Percentiles rank a stretch among this genome's conserved stretches.
Conservation (phyloP, 2,329 filamentous ascomycete species). For the Diaporthe sp. region DNA sequence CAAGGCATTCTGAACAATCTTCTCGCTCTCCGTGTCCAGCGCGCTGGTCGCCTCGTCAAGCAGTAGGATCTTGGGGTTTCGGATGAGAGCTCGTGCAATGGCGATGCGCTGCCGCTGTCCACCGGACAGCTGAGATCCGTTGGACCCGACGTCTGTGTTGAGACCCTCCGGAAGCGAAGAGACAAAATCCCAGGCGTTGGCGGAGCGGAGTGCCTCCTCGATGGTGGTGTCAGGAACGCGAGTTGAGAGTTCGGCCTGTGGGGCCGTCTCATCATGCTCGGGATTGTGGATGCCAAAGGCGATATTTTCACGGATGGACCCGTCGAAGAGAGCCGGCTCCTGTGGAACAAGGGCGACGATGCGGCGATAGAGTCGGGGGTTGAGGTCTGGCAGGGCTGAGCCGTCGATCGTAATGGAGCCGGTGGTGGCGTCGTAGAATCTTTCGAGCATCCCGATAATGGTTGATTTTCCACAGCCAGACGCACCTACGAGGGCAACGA, state of each 20-base stretch:
- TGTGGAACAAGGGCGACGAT: slow-evolving; percentile 68
- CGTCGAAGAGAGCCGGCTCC: slow-evolving; percentile 70
- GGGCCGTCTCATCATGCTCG: neutral
- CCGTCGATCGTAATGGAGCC: slow-evolving; percentile 68
- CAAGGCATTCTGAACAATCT: slow-evolving; percentile 57
- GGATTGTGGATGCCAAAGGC: slow-evolving; percentile 48
- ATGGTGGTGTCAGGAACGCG: slow-evolving; percentile 44
- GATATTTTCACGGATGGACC: slow-evolving; percentile 55
- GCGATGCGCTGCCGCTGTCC: slow-evolving; percentile 38
- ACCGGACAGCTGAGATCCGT: slow-evolving; percentile 24
- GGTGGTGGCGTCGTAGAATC: slow-evolving; percentile 59
- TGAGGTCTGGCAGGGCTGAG: slow-evolving; percentile 66
- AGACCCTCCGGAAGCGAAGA: slow-evolving; percentile 36
- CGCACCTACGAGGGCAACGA: slow-evolving; percentile 51
- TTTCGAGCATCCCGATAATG: slow-evolving; percentile 65
- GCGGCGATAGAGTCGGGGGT: slow-evolving; percentile 63
- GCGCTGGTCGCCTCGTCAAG: slow-evolving; percentile 70
- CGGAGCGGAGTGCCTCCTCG: slow-evolving; percentile 48
- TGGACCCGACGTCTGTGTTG: slow-evolving; percentile 27
- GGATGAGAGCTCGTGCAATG: slow-evolving; percentile 34
- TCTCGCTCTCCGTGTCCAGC: slow-evolving; percentile 71
- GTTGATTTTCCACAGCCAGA: slow-evolving; percentile 51
- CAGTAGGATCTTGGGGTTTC: slow-evolving; percentile 28
- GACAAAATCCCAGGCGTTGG: slow-evolving; percentile 48
- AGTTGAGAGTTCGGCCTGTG: neutral